A percentile compares a stretch with the other conserved stretches of the same genome.
Conservation (phyloP, 352 stramenopile species). For the Phytophthora pseudosyringae region DNA sequence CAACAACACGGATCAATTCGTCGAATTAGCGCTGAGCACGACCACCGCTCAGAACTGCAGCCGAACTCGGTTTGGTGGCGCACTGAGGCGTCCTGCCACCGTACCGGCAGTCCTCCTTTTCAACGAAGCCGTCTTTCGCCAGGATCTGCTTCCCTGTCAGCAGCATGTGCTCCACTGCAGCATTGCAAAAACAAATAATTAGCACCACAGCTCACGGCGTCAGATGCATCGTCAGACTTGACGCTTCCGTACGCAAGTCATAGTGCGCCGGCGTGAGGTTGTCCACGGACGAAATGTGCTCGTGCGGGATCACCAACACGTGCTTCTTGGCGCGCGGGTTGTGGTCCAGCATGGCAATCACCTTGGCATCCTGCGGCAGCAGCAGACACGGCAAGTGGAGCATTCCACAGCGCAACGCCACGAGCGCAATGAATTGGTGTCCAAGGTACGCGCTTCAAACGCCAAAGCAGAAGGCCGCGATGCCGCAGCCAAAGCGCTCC, state of each 20-base stretch:
- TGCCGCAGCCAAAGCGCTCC: neutral
- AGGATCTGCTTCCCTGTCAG: constrained; percentile 57
- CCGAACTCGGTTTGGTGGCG: neutral
- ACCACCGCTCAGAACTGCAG: neutral
- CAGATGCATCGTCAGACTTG: neutral
- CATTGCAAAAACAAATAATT: neutral
- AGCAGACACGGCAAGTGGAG: neutral
- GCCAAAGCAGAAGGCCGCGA: neutral
- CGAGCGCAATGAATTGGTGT: too few species aligned
- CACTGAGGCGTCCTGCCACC: neutral
- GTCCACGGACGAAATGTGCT: constrained; percentile 66
- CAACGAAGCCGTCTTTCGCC: constrained; percentile 46
- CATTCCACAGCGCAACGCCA: neutral
- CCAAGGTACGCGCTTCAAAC: neutral
- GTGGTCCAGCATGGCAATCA: constrained; percentile 69
- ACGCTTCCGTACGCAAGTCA: constrained; percentile 42
- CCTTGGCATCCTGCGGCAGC: constrained; percentile 52
- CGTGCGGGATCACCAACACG: constrained; percentile 65
- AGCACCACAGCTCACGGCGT: constrained; percentile 1
- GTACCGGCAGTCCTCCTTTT: constrained; percentile 41
- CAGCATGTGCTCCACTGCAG: constrained; percentile 66
- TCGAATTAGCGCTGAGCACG: neutral
- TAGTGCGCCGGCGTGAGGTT: constrained; percentile 49
- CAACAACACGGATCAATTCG: neutral
- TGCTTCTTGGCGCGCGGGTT: constrained; percentile 63